A percentile compares a stretch with the other conserved stretches of the same genome.
Evolutionary conservation across 257 asterid species (phyloP).

Genomic region (Ehretia macrophylla): DNA sequence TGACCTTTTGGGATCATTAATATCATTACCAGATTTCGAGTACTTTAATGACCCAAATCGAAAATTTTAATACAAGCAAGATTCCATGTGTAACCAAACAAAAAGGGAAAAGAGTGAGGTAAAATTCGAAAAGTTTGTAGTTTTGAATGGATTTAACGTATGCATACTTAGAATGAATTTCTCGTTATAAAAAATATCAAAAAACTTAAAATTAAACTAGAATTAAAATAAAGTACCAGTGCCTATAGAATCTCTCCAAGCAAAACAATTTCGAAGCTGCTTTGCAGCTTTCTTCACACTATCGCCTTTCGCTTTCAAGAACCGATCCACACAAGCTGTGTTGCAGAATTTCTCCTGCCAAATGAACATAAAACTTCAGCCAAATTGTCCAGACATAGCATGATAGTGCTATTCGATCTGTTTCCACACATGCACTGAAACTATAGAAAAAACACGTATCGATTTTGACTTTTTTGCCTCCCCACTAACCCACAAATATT

Average conservation of each 20-base stretch:
- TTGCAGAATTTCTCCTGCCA: constrained; percentile 83
- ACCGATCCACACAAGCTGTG: constrained; percentile 71
- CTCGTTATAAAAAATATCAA: constrained; percentile 13
- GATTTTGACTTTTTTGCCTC: too few relatives aligned
- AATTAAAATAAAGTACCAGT: constrained; percentile 37
- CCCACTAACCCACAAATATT: too few relatives aligned
- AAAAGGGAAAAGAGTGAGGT: too few relatives aligned
- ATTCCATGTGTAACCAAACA: too few relatives aligned
- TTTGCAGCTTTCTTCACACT: constrained; percentile 86
- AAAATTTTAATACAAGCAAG: too few relatives aligned
- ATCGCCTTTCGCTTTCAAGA: constrained; percentile 73
- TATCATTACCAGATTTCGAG: background rate
- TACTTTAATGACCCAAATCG: constrained; percentile 11
- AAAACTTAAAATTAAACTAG: constrained; percentile 7
- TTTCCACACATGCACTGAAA: too few relatives aligned
- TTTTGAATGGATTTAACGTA: too few relatives aligned
- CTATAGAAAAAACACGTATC: too few relatives aligned
- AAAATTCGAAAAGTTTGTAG: too few relatives aligned
- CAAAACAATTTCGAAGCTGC: constrained; percentile 64
- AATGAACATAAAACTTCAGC: background rate
- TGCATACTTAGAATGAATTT: too few relatives aligned
- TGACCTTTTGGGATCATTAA: constrained; percentile 13
- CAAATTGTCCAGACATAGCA: too few relatives aligned
- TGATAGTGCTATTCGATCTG: too few relatives aligned
- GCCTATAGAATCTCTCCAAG: constrained; percentile 86